These are phyloP conservation scores for Aspergillus neotritici DNA, from an alignment of 2,329 filamentous ascomycete genomes.

Conservation along the genomic window DNA sequence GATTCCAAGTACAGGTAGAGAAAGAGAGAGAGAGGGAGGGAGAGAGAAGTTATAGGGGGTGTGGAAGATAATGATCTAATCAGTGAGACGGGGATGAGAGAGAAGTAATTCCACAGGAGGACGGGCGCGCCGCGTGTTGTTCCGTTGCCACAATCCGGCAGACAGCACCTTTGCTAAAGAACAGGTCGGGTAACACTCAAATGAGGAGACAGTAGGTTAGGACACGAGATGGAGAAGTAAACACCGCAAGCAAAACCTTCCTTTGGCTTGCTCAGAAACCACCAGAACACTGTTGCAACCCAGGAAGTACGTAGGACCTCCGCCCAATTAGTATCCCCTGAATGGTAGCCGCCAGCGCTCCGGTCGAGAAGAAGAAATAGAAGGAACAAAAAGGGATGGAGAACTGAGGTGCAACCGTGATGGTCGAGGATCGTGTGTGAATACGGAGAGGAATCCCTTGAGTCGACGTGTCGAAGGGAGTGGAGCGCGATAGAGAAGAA, in stretches of 20 bases:
- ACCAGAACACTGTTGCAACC: slow-evolving; percentile 10
- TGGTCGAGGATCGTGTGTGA: background rate
- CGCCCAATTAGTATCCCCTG: slow-evolving; percentile 14
- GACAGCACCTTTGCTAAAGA: slow-evolving; percentile 12
- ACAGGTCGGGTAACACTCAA: slow-evolving; percentile 16
- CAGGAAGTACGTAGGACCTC: slow-evolving; percentile 12
- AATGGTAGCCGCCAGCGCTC: slow-evolving; percentile 8
- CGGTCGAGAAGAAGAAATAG: background rate
- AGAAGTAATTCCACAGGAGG: slow-evolving; percentile 20
- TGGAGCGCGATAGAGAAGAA: slow-evolving; percentile 15
- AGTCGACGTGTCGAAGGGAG: slow-evolving; percentile 13
- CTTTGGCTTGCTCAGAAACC: slow-evolving; percentile 10
- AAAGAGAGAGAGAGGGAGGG: slow-evolving; percentile 4
- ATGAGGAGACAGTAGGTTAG: slow-evolving; percentile 8
- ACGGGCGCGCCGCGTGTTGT: slow-evolving; percentile 14
- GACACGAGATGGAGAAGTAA: slow-evolving; percentile 10
- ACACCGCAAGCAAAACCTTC: slow-evolving; percentile 10
- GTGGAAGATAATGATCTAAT: slow-evolving; percentile 3
- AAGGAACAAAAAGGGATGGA: background rate
- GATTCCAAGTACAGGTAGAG: slow-evolving; percentile 26
- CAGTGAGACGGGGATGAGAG: slow-evolving; percentile 13
- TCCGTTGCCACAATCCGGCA: slow-evolving; percentile 20
- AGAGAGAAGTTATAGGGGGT: slow-evolving; percentile 7
- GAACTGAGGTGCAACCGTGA: background rate
- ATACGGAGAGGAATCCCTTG: slow-evolving; percentile 3